A percentile compares a stretch with the other conserved stretches of the same genome.
phyloP scores from a whole-genome alignment of 306 rosid genomes.

The Medicago arabica region DNA sequence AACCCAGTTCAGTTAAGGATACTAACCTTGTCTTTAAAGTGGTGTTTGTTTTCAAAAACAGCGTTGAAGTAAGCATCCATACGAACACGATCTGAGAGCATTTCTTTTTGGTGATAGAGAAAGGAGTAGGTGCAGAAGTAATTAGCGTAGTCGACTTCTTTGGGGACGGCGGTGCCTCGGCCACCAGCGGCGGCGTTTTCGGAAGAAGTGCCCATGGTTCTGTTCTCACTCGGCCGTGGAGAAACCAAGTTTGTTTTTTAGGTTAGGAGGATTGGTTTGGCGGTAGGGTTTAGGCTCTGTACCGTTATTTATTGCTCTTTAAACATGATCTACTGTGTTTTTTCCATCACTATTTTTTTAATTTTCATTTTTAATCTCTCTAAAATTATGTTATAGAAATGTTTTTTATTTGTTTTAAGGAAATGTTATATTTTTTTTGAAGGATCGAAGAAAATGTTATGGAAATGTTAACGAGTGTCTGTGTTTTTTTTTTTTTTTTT shows the following conservation, averaged over 20 bases:
- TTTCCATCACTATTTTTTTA: too few relatives aligned
- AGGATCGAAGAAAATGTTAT: too few relatives aligned
- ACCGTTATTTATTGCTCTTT: constrained; percentile 14
- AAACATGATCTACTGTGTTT: neutral
- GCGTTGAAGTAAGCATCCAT: constrained; percentile 94
- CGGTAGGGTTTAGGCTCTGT: constrained; percentile 26
- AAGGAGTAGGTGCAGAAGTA: constrained; percentile 95
- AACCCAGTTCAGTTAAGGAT: neutral
- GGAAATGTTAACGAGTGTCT: too few relatives aligned
- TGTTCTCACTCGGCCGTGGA: neutral
- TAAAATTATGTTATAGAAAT: too few relatives aligned
- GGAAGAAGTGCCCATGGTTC: constrained; percentile 72
- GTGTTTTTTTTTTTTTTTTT: too few relatives aligned
- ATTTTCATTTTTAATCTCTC: too few relatives aligned
- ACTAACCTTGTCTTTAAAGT: constrained; percentile 79
- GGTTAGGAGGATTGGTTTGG: constrained; percentile 53
- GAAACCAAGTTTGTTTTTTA: constrained; percentile 37
- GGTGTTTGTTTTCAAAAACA: constrained; percentile 80
- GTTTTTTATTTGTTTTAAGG: too few relatives aligned
- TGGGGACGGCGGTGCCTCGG: constrained; percentile 58
- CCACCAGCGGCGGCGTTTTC: constrained; percentile 51
- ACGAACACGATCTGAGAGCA: constrained; percentile 99
- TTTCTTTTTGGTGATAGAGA: constrained; percentile 96
- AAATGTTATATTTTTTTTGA: too few relatives aligned
- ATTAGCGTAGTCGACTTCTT: constrained; percentile 82